Evolutionary conservation across 2,329 filamentous ascomycete species (phyloP).

Genomic region (Epichloe amarillans): DNA sequence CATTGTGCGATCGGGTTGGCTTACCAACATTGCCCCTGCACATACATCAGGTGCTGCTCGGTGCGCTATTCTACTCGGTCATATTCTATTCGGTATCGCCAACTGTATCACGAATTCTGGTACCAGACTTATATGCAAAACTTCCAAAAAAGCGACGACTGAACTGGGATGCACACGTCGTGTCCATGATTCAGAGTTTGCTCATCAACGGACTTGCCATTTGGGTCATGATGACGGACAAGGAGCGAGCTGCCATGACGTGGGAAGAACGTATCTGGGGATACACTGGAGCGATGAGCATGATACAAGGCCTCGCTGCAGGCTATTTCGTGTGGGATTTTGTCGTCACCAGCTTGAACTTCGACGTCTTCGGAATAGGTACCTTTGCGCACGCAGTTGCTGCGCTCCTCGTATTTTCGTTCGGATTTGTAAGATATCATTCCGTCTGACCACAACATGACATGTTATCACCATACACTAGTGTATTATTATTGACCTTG

Average conservation of each 20-base stretch:
- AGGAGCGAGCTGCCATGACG: constrained; percentile 53
- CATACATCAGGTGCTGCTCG: constrained; percentile 60
- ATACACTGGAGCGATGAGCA: constrained; percentile 57
- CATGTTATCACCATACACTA: background rate
- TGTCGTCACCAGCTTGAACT: constrained; percentile 50
- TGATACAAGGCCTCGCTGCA: constrained; percentile 63
- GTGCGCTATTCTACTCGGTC: constrained; percentile 54
- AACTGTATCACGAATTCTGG: constrained; percentile 45
- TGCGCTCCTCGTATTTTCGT: constrained; percentile 59
- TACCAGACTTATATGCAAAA: constrained; percentile 51
- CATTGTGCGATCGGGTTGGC: constrained; percentile 46
- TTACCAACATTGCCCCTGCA: constrained; percentile 60
- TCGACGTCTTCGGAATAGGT: constrained; percentile 62
- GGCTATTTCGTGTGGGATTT: constrained; percentile 84
- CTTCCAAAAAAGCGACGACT: constrained; percentile 48
- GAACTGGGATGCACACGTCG: constrained; percentile 79
- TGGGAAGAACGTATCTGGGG: constrained; percentile 61
- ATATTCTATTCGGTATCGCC: constrained; percentile 57
- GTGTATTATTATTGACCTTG: background rate
- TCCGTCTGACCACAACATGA: background rate
- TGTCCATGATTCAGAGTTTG: constrained; percentile 65
- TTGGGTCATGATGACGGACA: constrained; percentile 56
- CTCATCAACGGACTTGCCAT: constrained; percentile 62
- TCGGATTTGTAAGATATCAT: constrained; percentile 58
- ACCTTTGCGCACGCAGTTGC: constrained; percentile 65